Conservation (phyloP, 495 filamentous ascomycete genomes). For the Friedmanniomyces endolithicus region DNA sequence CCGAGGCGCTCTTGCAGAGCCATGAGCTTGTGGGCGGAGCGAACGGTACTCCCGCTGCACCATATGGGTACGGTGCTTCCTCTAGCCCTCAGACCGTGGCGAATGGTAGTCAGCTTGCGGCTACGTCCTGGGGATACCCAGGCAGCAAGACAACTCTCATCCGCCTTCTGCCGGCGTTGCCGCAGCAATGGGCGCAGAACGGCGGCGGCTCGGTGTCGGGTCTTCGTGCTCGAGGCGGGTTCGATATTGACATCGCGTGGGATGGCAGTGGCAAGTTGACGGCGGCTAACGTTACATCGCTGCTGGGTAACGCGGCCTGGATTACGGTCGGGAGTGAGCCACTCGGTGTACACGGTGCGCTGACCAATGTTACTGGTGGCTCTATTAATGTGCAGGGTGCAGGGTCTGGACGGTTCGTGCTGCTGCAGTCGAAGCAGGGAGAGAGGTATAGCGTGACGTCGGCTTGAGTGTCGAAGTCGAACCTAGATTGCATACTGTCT, state of each 20-base stretch:
- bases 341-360: background rate
- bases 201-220: background rate
- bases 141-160: background rate
- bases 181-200: background rate
- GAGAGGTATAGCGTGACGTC: background rate
- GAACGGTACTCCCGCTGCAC: no score
- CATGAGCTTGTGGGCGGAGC: slow-evolving; percentile 27
- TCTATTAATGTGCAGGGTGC: background rate
- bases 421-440: background rate
- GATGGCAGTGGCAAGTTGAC: background rate
- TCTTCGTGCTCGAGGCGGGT: background rate
- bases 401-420: background rate
- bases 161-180: background rate
- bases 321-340: background rate
- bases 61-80: no score
- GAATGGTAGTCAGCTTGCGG: background rate
- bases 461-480: background rate
- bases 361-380: background rate
- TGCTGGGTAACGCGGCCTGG: background rate
- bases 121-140: background rate
- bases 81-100: background rate
- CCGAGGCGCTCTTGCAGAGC: slow-evolving; percentile 42
- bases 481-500: no score
- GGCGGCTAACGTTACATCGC: background rate
- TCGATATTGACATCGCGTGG: background rate